A percentile compares a stretch with the other conserved stretches of the same genome.
Evolutionary conservation across 257 asterid genomes (phyloP).

Genomic region (Scutellaria galericulata): DNA sequence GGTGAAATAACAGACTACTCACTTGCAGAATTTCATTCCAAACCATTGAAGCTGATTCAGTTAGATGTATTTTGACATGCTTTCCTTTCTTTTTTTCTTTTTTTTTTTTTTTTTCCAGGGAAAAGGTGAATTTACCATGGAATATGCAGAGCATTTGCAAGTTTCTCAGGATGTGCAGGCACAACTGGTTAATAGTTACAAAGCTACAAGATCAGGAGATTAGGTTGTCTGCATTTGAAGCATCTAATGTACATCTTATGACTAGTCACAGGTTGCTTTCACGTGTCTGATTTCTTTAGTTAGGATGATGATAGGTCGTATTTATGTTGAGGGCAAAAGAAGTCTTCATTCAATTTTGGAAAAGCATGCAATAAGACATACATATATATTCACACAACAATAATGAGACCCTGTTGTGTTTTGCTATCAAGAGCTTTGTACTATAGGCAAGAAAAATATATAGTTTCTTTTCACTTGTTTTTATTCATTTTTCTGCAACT

Average conservation of each 20-base stretch:
- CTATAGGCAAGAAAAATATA: background rate
- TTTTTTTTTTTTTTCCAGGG: slow-evolving; percentile 55
- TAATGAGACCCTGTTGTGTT: slow-evolving; percentile 26
- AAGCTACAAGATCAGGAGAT: slow-evolving; percentile 61
- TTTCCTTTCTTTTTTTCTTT: background rate
- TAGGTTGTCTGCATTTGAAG: slow-evolving; percentile 34
- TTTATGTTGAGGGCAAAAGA: slow-evolving; percentile 21
- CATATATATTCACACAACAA: slow-evolving; percentile 2
- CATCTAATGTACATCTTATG: background rate
- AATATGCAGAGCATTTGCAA: slow-evolving; percentile 78
- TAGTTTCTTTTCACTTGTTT: background rate
- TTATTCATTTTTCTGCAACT: background rate
- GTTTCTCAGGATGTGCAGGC: slow-evolving; percentile 87
- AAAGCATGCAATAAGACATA: slow-evolving; percentile 30
- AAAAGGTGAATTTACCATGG: slow-evolving; percentile 99
- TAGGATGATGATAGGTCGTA: slow-evolving; percentile 22
- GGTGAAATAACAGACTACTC: slow-evolving; percentile 46
- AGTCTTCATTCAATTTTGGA: slow-evolving; percentile 42
- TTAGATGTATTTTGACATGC: background rate
- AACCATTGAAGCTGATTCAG: background rate
- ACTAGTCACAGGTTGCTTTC: background rate
- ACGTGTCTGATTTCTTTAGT: slow-evolving; percentile 17
- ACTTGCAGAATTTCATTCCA: background rate
- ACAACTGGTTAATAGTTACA: slow-evolving; percentile 72
- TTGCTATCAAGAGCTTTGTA: slow-evolving; percentile 35